These are phyloP conservation scores for Cutaneotrichosporon cavernicola DNA, from an alignment of 1,284 basidiomycete genomes.

Conservation along the genomic window DNA sequence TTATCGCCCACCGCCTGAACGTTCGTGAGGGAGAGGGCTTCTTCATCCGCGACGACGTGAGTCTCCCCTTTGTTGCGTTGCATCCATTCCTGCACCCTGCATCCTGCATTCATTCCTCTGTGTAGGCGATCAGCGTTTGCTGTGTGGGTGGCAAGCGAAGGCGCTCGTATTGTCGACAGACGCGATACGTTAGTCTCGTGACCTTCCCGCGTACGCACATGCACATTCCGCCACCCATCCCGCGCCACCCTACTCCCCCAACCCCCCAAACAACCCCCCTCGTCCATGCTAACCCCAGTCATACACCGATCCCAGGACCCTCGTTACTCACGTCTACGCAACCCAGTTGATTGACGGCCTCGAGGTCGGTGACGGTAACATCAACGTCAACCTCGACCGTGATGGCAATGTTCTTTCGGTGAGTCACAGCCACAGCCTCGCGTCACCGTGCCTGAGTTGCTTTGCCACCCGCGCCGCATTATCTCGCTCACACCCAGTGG, in stretches of 20 bases:
- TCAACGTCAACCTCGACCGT: slow-evolving; percentile 78
- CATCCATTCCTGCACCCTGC: not conserved
- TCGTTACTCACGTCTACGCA: slow-evolving; percentile 80
- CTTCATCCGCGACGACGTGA: slow-evolving; percentile 53
- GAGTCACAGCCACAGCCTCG: not conserved
- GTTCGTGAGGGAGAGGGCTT: slow-evolving; percentile 39
- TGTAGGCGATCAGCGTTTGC: not conserved
- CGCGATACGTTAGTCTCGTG: not conserved
- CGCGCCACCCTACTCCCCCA: not conserved
- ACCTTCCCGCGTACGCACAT: not conserved
- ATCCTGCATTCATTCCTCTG: not conserved
- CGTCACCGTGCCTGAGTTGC: not conserved
- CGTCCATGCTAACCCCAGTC: slow-evolving; percentile 63
- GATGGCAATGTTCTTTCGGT: slow-evolving; percentile 69
- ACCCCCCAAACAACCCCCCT: not conserved
- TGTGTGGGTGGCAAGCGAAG: not conserved
- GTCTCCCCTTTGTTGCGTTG: slow-evolving; percentile 23
- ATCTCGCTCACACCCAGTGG: slow-evolving; percentile 47
- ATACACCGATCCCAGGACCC: slow-evolving; percentile 77
- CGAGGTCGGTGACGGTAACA: slow-evolving; percentile 81
- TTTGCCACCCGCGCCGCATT: not conserved
- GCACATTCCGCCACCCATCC: not conserved
- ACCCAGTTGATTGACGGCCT: slow-evolving; percentile 77
- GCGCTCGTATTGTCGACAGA: not conserved
- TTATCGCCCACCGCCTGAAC: slow-evolving; percentile 36